phyloP scores from a whole-genome alignment of 148 eudicot species.

The Limonium bicolor region DNA sequence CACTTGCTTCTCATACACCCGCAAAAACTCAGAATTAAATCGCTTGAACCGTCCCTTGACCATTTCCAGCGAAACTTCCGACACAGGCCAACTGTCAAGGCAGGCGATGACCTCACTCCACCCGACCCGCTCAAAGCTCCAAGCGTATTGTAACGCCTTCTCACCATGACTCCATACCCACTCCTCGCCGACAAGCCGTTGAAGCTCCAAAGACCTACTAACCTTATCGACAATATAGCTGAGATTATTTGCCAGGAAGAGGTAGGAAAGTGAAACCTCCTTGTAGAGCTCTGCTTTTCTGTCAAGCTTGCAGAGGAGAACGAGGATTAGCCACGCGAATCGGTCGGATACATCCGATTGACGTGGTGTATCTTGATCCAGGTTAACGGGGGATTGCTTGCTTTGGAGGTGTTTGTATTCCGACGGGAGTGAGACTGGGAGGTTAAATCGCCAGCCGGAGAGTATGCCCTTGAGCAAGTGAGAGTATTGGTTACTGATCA shows the following conservation, averaged over 20 bases:
- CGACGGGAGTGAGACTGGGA: constrained; percentile 24
- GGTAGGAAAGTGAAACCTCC: constrained; percentile 46
- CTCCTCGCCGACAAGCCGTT: constrained; percentile 36
- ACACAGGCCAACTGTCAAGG: constrained; percentile 17
- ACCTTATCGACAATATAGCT: constrained; percentile 43
- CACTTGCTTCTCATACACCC: constrained; percentile 40
- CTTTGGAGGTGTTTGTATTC: constrained; percentile 24
- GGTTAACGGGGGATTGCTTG: no score
- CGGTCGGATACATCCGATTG: constrained; percentile 16
- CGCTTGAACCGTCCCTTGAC: constrained; percentile 36
- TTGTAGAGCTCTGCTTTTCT: constrained; percentile 49
- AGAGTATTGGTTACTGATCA: constrained; percentile 40
- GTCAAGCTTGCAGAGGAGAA: constrained; percentile 55
- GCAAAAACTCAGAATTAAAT: constrained; percentile 39
- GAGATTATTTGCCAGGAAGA: constrained; percentile 68
- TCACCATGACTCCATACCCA: constrained; percentile 46
- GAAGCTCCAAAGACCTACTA: constrained; percentile 29
- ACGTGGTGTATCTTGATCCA: constrained; percentile 15
- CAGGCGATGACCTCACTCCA: constrained; percentile 47
- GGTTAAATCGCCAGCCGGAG: constrained; percentile 16
- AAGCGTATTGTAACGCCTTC: constrained; percentile 42
- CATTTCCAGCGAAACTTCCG: constrained; percentile 13
- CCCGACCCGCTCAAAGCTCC: constrained; percentile 44
- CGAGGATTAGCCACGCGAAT: constrained; percentile 50
- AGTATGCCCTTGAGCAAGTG: constrained; percentile 29